These are phyloP conservation scores for Babjeviella inositovora DNA, from an alignment of 805 yeast genomes.

Conservation along the genomic window DNA sequence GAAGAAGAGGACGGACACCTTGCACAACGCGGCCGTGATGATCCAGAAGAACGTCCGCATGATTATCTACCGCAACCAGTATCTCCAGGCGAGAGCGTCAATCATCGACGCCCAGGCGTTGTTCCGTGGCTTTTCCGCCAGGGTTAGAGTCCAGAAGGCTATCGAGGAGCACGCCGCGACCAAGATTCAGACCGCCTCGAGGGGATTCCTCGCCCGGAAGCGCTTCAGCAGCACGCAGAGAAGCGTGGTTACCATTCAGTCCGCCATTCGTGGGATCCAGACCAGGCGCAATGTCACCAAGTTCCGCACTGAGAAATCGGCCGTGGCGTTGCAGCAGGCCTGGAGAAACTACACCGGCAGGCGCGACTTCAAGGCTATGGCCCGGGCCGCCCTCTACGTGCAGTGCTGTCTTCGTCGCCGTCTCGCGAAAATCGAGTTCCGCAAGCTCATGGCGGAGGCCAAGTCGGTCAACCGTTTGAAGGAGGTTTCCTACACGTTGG, in stretches of 20 bases:
- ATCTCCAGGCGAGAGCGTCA: conserved; percentile 33
- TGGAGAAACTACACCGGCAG: conserved; percentile 61
- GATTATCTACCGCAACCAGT: conserved; percentile 44
- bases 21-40: conserved; percentile 61
- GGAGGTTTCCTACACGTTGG: conserved; percentile 86
- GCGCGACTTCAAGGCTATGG: conserved; percentile 22
- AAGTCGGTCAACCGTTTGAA: conserved; percentile 80
- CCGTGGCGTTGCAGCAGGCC: conserved; percentile 54
- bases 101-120: conserved; percentile 42
- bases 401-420: conserved; percentile 72
- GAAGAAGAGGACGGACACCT: conserved; percentile 66
- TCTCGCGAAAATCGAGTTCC: conserved; percentile 51
- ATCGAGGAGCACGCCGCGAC: conserved; percentile 48
- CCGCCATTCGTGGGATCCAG: conserved; percentile 29
- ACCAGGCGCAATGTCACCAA: conserved; percentile 35
- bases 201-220: conserved; percentile 35
- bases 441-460: conserved; percentile 65
- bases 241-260: conserved; percentile 26
- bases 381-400: conserved; percentile 45
- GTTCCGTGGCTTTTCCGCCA: conserved; percentile 43
- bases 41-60: conserved; percentile 76
- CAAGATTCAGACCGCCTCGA: conserved; percentile 48
- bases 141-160: conserved; percentile 38
- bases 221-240: conserved; percentile 12
- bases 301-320: conserved; percentile 43